Evolutionary conservation across 257 asterid genomes (phyloP), one percentile per base, ranked within the genome.

Genomic region (Eustoma russellianum): DNA sequence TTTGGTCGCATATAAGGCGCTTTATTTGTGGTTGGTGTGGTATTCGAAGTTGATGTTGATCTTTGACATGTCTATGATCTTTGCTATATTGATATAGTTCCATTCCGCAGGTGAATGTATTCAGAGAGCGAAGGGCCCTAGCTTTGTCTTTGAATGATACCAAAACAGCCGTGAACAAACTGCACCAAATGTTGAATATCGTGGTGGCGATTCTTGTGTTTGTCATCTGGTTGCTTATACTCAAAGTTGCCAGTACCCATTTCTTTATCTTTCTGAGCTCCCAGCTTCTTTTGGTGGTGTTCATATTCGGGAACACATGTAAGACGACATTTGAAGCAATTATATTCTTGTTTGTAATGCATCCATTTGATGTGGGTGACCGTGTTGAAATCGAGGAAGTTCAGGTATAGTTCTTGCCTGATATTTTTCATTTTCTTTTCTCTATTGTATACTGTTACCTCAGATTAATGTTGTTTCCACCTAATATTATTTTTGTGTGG

Each of bases 91-190:
- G 44, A 50, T 15, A 28, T n/a, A 11, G 16, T 52, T 43, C 44
- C 41, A 34, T 52, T n/a, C 51, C n/a, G 5, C 76, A 92, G 99
- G 95, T 92, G 7, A 81, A 79, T 66, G 97, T 76, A 30, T 92
- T 88, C 68, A 72, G 97, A 68, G 99, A 88, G 46, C 71, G 97
- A 28, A 74, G 93, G 60, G 99, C 95, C 48, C 93, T 92, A 47
- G 97, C 97, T 13, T 66, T 88, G 66, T 82, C 99, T 33, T 66
- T 92, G n/a, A 78, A 92, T 44, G 98, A 92, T 83, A 92, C 98
- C 1, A 92, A 88, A 77, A 92, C 97, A 3, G 97, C 94, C 0
- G 95, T 92, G 7, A 79, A 85, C 84, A 85, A 79, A 60, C 79
- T 88, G n/a, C 97, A 88, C 72, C 88, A 83, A 8, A 83, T 92